Evolutionary conservation across 2,329 filamentous ascomycete genomes (phyloP).

Genomic region (Cucurbitaria berberidis): DNA sequence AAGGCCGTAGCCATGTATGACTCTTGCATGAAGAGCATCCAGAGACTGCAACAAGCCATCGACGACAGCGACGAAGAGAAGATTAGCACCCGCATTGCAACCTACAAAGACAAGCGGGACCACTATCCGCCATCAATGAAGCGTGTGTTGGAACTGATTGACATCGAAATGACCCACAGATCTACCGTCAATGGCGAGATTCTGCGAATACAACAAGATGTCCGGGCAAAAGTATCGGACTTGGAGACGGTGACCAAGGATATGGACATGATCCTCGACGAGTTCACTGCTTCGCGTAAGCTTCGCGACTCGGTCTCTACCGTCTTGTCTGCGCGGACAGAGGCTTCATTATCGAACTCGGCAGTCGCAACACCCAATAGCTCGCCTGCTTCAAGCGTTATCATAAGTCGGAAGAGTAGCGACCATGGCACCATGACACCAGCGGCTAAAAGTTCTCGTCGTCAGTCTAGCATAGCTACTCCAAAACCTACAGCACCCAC

Average conservation of each 20-base stretch:
- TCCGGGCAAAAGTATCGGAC: constrained; percentile 80
- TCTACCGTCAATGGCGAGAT: constrained; percentile 97
- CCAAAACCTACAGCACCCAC: constrained; percentile 49
- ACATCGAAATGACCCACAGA: constrained; percentile 94
- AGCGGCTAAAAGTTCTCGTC: constrained; percentile 55
- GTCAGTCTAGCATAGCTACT: constrained; percentile 54
- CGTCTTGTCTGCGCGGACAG: constrained; percentile 74
- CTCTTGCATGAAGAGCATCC: constrained; percentile 85
- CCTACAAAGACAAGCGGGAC: constrained; percentile 90
- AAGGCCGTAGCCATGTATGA: constrained; percentile 98
- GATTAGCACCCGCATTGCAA: constrained; percentile 73
- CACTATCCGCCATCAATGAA: constrained; percentile 95
- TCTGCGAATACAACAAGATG: constrained; percentile 80
- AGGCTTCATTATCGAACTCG: constrained; percentile 73
- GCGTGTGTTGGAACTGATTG: constrained; percentile 87
- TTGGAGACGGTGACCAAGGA: constrained; percentile 79
- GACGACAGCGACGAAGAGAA: constrained; percentile 75
- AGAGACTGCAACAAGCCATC: constrained; percentile 80
- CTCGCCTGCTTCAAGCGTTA: constrained; percentile 71
- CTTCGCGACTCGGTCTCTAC: constrained; percentile 92
- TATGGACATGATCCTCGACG: constrained; percentile 76
- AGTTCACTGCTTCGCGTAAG: constrained; percentile 71
- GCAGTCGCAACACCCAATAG: constrained; percentile 65
- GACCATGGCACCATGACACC: constrained; percentile 56
- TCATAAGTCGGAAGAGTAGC: constrained; percentile 60